Base-by-base conservation (phyloP, 768 basidiomycete genomes). In the Suillus subluteus region DNA sequence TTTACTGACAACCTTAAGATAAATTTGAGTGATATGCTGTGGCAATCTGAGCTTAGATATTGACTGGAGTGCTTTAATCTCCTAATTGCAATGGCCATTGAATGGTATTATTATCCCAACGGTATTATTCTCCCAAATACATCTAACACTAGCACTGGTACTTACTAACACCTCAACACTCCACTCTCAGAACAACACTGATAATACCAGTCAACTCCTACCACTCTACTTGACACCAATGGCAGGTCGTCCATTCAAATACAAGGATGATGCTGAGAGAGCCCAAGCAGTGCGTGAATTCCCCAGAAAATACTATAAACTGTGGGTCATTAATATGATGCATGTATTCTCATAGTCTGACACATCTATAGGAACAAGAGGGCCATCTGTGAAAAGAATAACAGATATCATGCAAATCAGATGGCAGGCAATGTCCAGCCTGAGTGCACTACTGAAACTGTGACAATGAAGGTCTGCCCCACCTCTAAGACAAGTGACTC, bases 311-410 rank as follows among this genome's bases (percentile, higher is more conserved):
- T 48, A 48, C 48, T 48, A 48, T 48, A 11, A 23, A 48, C 4
- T 23, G n/a, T 48, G 11, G 23, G 48, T 48, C n/a, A 23, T 48
- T n/a, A 1, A 48, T 23, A 23, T 11, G 12, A 48, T 48, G 9
- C n/a, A 12, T 48, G 21, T 46, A 21, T 46, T 46, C 46, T 48
- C 48, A 48, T 48, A 48, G 9, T 48, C n/a, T 23, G 21, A 46
- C 8, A 5, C n/a, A 9, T 48, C 48, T 48, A 23, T 48, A 48
- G 48, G n/a, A 48, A 48, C 48, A 48, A 48, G 48, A 48, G 1
- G 23, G 48, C 23, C 23, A 48, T 65, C 2, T 62, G 21, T 0
- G 70, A 70, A 3, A 65, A 54, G 0, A 74, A 67, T 0, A 73
- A 70, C 4, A 75, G 38, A 12, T 44, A 35, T 5, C 54, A 56